Evolutionary conservation across 352 stramenopile species (phyloP), one percentile per base, ranked within the genome.

Genomic region (Phytophthora crassamura): DNA sequence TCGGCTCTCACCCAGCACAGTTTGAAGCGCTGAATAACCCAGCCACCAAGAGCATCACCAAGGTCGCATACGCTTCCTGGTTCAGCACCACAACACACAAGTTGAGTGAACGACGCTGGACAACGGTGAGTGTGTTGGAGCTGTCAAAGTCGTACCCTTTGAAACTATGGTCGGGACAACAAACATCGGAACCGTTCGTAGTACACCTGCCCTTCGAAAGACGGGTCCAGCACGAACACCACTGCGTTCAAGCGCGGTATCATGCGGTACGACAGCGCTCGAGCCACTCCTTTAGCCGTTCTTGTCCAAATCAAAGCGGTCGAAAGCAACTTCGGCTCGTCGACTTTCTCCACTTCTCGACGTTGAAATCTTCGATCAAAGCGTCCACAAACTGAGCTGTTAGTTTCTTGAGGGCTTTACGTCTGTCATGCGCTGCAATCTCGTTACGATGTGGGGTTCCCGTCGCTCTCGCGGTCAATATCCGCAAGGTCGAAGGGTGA

Each of bases 261-360:
- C 41, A 93, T 84, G n/a, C 86, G 78, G 45, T 89, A 88, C 68
- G 72, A 88, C 2, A 95, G 51, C 14, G 77, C 72, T 1, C 82
- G 70, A 5, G 85, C 79, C 1, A 95, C 77, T 36, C 94, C 87
- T 36, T 92, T 86, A 94, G 0, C 85, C 87, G 39, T 82, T 93
- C 60, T 95, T 95, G 77, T 95, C 87, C 33, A 93, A 35, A 42
- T 95, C 87, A 51, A 91, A 95, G 34, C 74, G 74, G 41, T 95
- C 87, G 53, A 95, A 95, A 94, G 53, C n/a, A 95, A 49, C 39
- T 87, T 87, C 7, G 85, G 77, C 51, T 95, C 87, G 7, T 83
- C 18, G 1, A 82, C 84, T 95, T 80, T 0, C 59, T 28, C 60
- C 66, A 76, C 52, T 92, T 93, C 70, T 91, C 80, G 7, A 56